phyloP scores from a whole-genome alignment of 495 filamentous ascomycete genomes.

The Parathielavia hyrcaniae region DNA sequence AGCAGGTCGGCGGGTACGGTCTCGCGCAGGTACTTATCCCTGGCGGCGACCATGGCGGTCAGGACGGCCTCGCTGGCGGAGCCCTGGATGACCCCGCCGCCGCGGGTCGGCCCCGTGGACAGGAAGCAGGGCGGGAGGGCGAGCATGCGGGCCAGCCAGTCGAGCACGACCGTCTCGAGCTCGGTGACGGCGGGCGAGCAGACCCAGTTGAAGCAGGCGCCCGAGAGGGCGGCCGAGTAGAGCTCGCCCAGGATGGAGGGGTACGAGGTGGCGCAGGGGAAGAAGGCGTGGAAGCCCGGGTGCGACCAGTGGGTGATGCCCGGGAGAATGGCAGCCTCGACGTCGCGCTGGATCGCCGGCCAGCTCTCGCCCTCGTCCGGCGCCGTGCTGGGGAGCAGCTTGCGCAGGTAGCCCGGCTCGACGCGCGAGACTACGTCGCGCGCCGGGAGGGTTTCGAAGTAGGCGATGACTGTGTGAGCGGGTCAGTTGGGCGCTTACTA shows the following conservation, averaged over 20 bases:
- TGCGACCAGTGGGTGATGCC: constrained; percentile 90
- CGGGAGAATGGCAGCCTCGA: constrained; percentile 84
- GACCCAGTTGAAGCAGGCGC: constrained; percentile 95
- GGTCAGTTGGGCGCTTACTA: constrained; percentile 12
- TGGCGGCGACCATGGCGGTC: constrained; percentile 79
- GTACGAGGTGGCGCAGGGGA: constrained; percentile 74
- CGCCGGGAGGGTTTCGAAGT: constrained; percentile 68
- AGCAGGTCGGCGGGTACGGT: constrained; percentile 48
- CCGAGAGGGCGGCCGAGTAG: constrained; percentile 81
- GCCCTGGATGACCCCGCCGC: constrained; percentile 92
- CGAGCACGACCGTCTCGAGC: constrained; percentile 81
- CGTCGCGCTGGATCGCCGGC: constrained; percentile 74
- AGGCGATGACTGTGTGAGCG: constrained; percentile 58
- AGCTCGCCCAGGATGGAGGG: constrained; percentile 90
- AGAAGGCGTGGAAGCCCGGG: constrained; percentile 96
- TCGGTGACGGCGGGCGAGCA: constrained; percentile 94
- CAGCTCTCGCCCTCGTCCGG: constrained; percentile 72
- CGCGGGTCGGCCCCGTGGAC: constrained; percentile 62
- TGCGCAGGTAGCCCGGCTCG: constrained; percentile 78
- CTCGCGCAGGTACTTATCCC: constrained; percentile 69
- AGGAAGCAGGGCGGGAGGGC: constrained; percentile 69
- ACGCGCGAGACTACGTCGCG: constrained; percentile 72
- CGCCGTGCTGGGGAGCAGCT: constrained; percentile 66
- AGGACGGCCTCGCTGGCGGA: constrained; percentile 86
- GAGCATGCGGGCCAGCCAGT: constrained; percentile 78